Evolutionary conservation across 768 basidiomycete species (phyloP).

Genomic region (Lactarius hatsudake): DNA sequence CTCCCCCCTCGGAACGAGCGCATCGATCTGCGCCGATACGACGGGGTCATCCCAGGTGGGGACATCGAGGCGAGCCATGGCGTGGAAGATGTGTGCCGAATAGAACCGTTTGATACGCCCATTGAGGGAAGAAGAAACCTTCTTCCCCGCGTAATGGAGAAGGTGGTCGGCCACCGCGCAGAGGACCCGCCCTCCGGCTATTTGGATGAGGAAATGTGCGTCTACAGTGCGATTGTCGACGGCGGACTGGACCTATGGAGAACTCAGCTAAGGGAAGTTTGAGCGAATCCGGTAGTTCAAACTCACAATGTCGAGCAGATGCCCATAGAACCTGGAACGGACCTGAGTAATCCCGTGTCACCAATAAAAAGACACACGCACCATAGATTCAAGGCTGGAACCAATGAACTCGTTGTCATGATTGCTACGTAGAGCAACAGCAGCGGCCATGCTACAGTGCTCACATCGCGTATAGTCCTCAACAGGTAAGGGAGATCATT

Average conservation of each 20-base stretch:
- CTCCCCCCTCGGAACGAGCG: conserved; percentile 41
- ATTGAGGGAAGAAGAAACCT: conserved; percentile 50
- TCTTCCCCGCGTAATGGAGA: conserved; percentile 39
- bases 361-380: neutral
- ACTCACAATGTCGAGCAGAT: conserved; percentile 30
- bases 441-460: conserved; percentile 11
- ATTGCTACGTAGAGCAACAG: conserved; percentile 13
- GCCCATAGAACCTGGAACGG: conserved; percentile 16
- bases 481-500: conserved; percentile 61
- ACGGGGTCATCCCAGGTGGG: conserved; percentile 71
- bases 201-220: conserved; percentile 14
- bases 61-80: conserved; percentile 69
- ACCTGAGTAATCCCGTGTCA: neutral
- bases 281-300: neutral
- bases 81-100: conserved; percentile 59
- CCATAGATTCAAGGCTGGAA: conserved; percentile 21
- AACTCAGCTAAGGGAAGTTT: neutral
- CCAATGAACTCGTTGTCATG: neutral
- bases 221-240: conserved; percentile 25
- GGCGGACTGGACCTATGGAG: conserved; percentile 18
- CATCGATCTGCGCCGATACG: conserved; percentile 62
- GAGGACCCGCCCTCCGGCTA: conserved; percentile 47
- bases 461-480: conserved; percentile 45
- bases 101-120: conserved; percentile 61
- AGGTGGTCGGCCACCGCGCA: conserved; percentile 50